Conservation (phyloP, 1,284 basidiomycete species). For the Peniophora sp. region DNA sequence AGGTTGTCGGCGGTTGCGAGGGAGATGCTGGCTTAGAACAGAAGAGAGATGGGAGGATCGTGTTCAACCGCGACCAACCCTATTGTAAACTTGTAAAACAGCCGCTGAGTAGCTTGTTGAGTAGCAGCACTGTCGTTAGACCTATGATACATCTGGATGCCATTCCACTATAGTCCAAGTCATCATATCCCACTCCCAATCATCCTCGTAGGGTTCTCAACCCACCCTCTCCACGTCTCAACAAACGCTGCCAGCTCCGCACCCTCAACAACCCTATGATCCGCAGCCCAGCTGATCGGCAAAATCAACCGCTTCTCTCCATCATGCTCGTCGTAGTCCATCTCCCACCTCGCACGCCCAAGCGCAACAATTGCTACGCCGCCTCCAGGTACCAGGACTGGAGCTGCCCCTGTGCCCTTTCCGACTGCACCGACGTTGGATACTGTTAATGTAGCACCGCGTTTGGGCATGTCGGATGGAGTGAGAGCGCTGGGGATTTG, state of each 20-base stretch:
- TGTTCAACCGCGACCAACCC: too few relatives aligned
- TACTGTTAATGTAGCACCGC: conserved; percentile 79
- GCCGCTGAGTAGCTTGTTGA: too few relatives aligned
- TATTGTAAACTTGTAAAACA: too few relatives aligned
- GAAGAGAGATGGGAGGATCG: too few relatives aligned
- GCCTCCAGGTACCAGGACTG: conserved; percentile 81
- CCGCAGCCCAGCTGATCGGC: conserved; percentile 81
- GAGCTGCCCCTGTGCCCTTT: conserved; percentile 61
- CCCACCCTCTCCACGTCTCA: conserved; percentile 80
- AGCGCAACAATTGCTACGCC: conserved; percentile 89
- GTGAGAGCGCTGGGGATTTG: conserved; percentile 58
- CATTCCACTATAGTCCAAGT: neutral
- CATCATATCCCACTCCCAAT: conserved; percentile 54
- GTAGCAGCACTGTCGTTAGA: too few relatives aligned
- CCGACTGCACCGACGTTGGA: conserved; percentile 83
- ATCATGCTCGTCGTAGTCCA: conserved; percentile 49
- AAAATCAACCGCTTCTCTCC: conserved; percentile 66
- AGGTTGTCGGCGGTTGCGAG: too few relatives aligned
- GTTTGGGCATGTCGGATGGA: conserved; percentile 55
- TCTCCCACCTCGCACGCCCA: conserved; percentile 79
- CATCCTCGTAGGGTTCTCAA: conserved; percentile 73
- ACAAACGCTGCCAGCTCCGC: conserved; percentile 90
- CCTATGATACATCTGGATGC: too few relatives aligned
- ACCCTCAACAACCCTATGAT: conserved; percentile 89
- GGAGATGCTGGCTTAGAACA: too few relatives aligned